These are phyloP conservation scores for Fusarium guadeloupense DNA, from an alignment of 2,329 filamentous ascomycete species.

Conservation along the genomic window DNA sequence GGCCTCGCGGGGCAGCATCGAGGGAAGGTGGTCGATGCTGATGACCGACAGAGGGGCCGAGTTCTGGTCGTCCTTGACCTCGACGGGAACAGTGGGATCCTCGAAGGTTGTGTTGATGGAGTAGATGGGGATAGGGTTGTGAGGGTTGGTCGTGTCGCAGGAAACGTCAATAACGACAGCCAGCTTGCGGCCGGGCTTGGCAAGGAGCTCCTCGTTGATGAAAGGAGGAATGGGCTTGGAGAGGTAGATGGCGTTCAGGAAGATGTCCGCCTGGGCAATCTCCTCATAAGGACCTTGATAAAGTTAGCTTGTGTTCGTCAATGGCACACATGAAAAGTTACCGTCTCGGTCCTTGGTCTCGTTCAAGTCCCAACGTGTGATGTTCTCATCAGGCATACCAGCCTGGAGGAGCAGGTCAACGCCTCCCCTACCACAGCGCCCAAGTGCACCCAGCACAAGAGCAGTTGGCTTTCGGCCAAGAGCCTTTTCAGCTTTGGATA, in stretches of 20 bases:
- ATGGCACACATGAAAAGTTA: background rate
- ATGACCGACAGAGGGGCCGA: constrained; percentile 78
- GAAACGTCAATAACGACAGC: constrained; percentile 83
- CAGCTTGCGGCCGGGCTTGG: constrained; percentile 72
- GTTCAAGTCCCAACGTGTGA: constrained; percentile 74
- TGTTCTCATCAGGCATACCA: constrained; percentile 60
- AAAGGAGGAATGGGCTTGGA: constrained; percentile 78
- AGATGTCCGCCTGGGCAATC: constrained; percentile 78
- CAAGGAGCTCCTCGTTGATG: constrained; percentile 74
- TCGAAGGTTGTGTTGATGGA: constrained; percentile 85
- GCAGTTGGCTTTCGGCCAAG: constrained; percentile 76
- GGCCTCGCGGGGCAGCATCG: constrained; percentile 84
- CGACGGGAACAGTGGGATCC: constrained; percentile 83
- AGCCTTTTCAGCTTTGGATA: constrained; percentile 76
- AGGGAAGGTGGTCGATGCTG: constrained; percentile 86
- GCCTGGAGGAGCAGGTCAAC: constrained; percentile 80
- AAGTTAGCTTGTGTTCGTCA: background rate
- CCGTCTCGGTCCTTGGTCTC: constrained; percentile 75
- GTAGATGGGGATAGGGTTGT: constrained; percentile 82
- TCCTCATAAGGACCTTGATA: constrained; percentile 71
- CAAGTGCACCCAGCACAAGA: constrained; percentile 85
- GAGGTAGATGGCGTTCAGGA: constrained; percentile 84
- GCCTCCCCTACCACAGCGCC: constrained; percentile 85
- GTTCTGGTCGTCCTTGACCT: constrained; percentile 60
- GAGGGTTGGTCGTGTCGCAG: constrained; percentile 77